Percentiles rank a stretch among this genome's conserved stretches.
phyloP scores from a whole-genome alignment of 208 protist species.

The Crithidia expoeki region DNA sequence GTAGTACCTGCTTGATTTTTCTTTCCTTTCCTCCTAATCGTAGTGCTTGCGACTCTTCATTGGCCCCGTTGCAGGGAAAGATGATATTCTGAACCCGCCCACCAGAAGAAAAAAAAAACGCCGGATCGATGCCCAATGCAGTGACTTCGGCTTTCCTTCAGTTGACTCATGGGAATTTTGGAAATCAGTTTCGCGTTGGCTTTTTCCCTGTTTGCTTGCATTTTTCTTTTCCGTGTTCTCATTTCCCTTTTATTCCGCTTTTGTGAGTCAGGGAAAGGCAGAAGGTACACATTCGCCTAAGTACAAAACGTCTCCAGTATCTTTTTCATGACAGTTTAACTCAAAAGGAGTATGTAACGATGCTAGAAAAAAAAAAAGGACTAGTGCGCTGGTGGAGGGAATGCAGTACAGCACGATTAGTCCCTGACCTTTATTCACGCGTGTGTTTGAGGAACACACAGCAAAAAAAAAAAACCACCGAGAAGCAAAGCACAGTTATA shows the following conservation, averaged over 20 bases:
- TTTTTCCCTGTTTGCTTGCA: background rate
- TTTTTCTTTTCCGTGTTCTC: background rate
- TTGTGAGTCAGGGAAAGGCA: background rate
- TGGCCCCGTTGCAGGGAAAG: background rate
- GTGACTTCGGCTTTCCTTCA: too few species aligned
- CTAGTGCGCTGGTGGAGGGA: too few species aligned
- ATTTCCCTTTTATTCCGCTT: background rate
- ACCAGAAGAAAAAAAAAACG: constrained; percentile 2
- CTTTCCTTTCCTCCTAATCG: constrained; percentile 5
- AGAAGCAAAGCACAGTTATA: too few species aligned
- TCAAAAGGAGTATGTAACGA: too few species aligned
- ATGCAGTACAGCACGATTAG: too few species aligned
- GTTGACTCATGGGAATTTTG: too few species aligned
- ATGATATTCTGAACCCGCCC: background rate
- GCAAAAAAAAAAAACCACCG: too few species aligned
- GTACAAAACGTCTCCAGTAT: background rate
- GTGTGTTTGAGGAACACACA: too few species aligned
- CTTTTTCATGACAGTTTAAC: background rate
- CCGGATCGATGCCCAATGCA: background rate
- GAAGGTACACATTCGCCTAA: background rate
- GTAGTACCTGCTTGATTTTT: background rate
- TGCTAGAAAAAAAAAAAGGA: too few species aligned
- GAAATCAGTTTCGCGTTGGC: constrained; percentile 1
- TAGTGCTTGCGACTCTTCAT: constrained; percentile 1
- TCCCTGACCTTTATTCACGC: too few species aligned